Conservation (phyloP, 2,329 filamentous ascomycete species). For the Aspergillus terreus region DNA sequence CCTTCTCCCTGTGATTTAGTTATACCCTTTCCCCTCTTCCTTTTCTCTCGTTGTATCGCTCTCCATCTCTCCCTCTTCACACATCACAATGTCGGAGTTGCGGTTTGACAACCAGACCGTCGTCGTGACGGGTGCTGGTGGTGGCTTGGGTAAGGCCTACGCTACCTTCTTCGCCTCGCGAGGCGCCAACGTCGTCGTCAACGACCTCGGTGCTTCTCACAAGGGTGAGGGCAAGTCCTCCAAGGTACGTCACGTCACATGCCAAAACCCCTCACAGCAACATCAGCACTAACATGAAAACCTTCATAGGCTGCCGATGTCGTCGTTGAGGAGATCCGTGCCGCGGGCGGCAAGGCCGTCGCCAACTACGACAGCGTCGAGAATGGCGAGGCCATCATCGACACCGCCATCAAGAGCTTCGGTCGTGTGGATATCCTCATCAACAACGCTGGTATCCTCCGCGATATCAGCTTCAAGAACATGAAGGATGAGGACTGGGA, state of each 20-base stretch:
- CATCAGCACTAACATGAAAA: not conserved
- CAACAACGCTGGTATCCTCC: slow-evolving; percentile 96
- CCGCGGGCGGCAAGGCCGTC: slow-evolving; percentile 88
- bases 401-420: slow-evolving; percentile 48
- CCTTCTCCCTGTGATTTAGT: slow-evolving; percentile 4
- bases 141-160: slow-evolving; percentile 78
- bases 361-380: slow-evolving; percentile 88
- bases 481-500: slow-evolving; percentile 98
- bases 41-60: slow-evolving; percentile 7
- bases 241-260: slow-evolving; percentile 57
- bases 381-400: slow-evolving; percentile 91
- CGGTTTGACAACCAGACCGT: slow-evolving; percentile 86
- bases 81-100: slow-evolving; percentile 60
- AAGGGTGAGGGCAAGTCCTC: slow-evolving; percentile 85
- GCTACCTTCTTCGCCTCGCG: slow-evolving; percentile 85
- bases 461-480: slow-evolving; percentile 97
- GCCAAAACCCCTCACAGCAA: not conserved
- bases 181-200: slow-evolving; percentile 92
- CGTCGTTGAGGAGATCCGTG: slow-evolving; percentile 56
- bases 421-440: slow-evolving; percentile 85
- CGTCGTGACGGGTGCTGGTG: slow-evolving; percentile 81
- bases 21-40: slow-evolving; percentile 11
- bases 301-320: slow-evolving; percentile 57
- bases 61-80: slow-evolving; percentile 12
- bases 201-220: slow-evolving; percentile 89